phyloP scores from a whole-genome alignment of 2,329 filamentous ascomycete species.

The Talaromyces sp. region DNA sequence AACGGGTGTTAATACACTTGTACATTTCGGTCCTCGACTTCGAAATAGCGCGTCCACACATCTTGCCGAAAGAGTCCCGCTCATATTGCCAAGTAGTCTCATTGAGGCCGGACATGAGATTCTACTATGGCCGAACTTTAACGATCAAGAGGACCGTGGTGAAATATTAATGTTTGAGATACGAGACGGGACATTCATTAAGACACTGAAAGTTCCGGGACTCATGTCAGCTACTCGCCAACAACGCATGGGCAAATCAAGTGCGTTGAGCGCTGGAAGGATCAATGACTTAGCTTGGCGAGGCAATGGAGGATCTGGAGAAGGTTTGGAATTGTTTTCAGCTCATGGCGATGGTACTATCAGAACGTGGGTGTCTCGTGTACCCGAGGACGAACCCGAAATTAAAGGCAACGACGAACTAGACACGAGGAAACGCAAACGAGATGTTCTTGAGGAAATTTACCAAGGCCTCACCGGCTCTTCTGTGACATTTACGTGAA shows the following conservation, averaged over 20 bases:
- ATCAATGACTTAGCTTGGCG: conserved; percentile 76
- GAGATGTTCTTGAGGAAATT: conserved; percentile 74
- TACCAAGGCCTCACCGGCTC: conserved; percentile 72
- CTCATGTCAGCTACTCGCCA: conserved; percentile 41
- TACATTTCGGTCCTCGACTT: conserved; percentile 79
- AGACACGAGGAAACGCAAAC: conserved; percentile 61
- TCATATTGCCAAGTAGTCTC: conserved; percentile 61
- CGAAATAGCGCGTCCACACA: conserved; percentile 63
- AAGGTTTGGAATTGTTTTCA: conserved; percentile 70
- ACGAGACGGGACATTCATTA: conserved; percentile 70
- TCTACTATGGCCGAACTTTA: conserved; percentile 77
- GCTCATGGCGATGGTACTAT: conserved; percentile 83
- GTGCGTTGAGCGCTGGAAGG: conserved; percentile 55
- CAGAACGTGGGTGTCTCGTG: conserved; percentile 67
- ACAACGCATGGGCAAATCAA: conserved; percentile 39
- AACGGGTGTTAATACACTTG: conserved; percentile 80
- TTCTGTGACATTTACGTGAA: conserved; percentile 60
- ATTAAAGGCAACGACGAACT: conserved; percentile 51
- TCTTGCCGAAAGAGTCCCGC: conserved; percentile 59
- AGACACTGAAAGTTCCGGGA: conserved; percentile 65
- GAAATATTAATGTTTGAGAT: conserved; percentile 78
- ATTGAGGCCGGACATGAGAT: conserved; percentile 59
- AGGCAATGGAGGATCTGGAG: conserved; percentile 56
- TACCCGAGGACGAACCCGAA: conserved; percentile 46
- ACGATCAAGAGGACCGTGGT: conserved; percentile 58